Evolutionary conservation across 768 basidiomycete species (phyloP), one percentile per base, ranked within the genome.

Genomic region (Auriscalpium microsporum): DNA sequence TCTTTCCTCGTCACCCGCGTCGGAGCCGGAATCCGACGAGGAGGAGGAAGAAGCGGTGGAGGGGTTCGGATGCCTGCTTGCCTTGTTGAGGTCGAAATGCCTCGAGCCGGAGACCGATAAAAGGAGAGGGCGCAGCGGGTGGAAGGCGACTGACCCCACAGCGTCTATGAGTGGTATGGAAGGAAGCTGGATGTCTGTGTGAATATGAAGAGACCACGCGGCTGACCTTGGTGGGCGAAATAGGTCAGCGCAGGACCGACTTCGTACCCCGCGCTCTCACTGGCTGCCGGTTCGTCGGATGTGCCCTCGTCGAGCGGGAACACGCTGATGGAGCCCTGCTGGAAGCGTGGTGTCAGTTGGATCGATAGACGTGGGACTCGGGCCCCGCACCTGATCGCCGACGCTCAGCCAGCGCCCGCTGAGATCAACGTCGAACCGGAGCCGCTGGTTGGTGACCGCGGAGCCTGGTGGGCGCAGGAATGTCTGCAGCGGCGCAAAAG

Each of bases 61-160:
- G 28, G 5, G 5, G 28, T 4, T 28, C 28, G 21, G 21, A 21
- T 21, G 21, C 21, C 28, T 28, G 28, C 28, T 28, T 28, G 28
- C 52, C 8, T 45, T 21, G 7, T 37, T 37, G 40, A 42, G 45
- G 21, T 73, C 68, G 62, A 88, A 88, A 66, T 87, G 81, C n/a
- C 91, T 72, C 7, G 92, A 91, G 2, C 92, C 92, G 0, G 90
- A 86, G 1, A 77, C 77, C 0, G 88, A 84, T 17, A 89, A 65
- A 3, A 92, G 61, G 3, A 72, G 50, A 0, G 90, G 71, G 10
- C 73, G 71, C 28, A 77, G 67, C 0, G 90, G 90, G 60, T 93
- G 86, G 62, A 94, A 88, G 1, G 78, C 69, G 1, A 87, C 82
- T 1, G 84, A 83, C 1, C 88, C 84, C 8, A 93, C 69, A 3